Base-by-base conservation (phyloP, 768 basidiomycete species). In the Xerocomus spinulosus region DNA sequence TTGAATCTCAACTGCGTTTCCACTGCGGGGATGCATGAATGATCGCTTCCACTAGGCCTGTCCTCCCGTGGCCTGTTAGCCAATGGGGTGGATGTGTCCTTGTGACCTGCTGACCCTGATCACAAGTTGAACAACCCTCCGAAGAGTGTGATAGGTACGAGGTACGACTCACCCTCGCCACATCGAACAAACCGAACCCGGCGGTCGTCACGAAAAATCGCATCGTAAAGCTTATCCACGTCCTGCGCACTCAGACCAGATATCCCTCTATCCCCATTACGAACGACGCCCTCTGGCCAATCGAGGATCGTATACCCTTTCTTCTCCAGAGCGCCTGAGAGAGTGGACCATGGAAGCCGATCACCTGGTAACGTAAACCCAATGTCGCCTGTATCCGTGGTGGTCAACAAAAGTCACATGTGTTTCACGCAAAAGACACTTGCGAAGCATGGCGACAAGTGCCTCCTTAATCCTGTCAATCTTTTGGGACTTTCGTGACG, bases 371-470 rank as follows among this genome's bases (percentile, higher is more conserved):
- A 8, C n/a, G 9, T 1, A 36, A 48, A 35, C 17, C 34, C 30
- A 7, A 42, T 42, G 8, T 36, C 20, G 4, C 33, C 47, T 42
- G 40, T 20, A n/a, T 15, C 4, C 14, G 28, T 17, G 7, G 12
- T 9, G 15, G 15, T 43, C 42, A 9, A 20, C 20, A 3, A 26
- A 26, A 14, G 26, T 28, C 23, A 9, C 6, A 12, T 25, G 15
- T 17, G 12, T 32, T 30, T 21, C 18, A 21, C 13, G 9, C 15
- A 9, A 33, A 4, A 7, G 9, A 14, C 9, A 48, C 53, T 41
- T 9, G 54, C 53, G 41, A 42, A 54, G 49, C 55, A 54, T 50
- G 1, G 42, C 12, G 9, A 45, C 29, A 7, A 52, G 44, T 8
- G 18, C 33, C 9, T 42, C 25, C 28, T 36, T 40, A 28, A 50